phyloP scores from a whole-genome alignment of 768 basidiomycete genomes.

The Suillus plorans region DNA sequence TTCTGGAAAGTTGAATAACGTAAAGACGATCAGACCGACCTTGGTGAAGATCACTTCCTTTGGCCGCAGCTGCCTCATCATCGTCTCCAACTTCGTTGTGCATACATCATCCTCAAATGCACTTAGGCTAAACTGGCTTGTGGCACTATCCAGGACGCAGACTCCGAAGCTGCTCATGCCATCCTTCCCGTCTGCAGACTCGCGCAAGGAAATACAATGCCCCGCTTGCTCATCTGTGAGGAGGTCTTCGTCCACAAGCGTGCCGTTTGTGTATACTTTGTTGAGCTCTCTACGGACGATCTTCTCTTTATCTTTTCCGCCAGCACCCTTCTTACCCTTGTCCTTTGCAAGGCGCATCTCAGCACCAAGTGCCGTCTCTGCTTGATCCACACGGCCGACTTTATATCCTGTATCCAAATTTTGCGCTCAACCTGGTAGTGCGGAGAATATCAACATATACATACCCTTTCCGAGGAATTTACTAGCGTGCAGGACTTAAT shows the following conservation, averaged over 20 bases:
- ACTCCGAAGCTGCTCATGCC: slow-evolving; percentile 73
- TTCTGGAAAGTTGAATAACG: background rate
- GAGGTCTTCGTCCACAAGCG: slow-evolving; percentile 87
- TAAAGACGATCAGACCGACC: slow-evolving; percentile 40
- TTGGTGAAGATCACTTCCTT: slow-evolving; percentile 92
- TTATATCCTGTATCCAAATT: slow-evolving; percentile 63
- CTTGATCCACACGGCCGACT: slow-evolving; percentile 95
- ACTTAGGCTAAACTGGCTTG: slow-evolving; percentile 91
- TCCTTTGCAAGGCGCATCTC: slow-evolving; percentile 89
- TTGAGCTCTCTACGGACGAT: slow-evolving; percentile 92
- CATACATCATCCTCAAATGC: slow-evolving; percentile 91
- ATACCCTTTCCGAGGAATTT: slow-evolving; percentile 82
- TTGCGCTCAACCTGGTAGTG: background rate
- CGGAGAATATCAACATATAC: slow-evolving; percentile 2
- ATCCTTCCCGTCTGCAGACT: slow-evolving; percentile 36
- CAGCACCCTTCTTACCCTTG: slow-evolving; percentile 37
- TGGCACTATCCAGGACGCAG: slow-evolving; percentile 91
- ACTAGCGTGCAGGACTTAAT: slow-evolving; percentile 30
- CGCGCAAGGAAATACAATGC: slow-evolving; percentile 90
- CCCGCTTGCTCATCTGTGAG: slow-evolving; percentile 92
- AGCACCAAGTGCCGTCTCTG: slow-evolving; percentile 94
- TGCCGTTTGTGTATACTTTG: slow-evolving; percentile 96
- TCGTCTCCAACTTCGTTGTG: slow-evolving; percentile 89
- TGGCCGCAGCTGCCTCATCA: slow-evolving; percentile 86
- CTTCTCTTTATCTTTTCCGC: slow-evolving; percentile 69